phyloP scores from a whole-genome alignment of 1,284 basidiomycete species.

The Boletus albobrunnescens region DNA sequence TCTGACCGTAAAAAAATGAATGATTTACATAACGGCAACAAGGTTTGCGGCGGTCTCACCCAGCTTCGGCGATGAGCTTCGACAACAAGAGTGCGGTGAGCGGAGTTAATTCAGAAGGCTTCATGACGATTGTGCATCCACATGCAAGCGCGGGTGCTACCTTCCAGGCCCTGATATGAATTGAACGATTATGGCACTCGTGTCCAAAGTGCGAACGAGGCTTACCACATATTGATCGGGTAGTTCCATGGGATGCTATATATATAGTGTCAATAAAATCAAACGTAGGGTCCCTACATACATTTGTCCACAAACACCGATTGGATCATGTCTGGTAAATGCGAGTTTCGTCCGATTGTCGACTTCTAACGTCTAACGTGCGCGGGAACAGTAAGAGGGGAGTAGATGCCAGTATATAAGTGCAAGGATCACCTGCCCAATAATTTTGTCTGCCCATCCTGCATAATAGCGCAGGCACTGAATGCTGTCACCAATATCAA shows the following conservation, averaged over 20 bases:
- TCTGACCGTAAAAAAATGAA: constrained; percentile 39
- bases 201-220: constrained; percentile 4
- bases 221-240: constrained; percentile 84
- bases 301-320: constrained; percentile 92
- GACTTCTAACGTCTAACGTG: constrained; percentile 67
- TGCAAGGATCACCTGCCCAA: constrained; percentile 50
- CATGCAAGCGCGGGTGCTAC: constrained; percentile 85
- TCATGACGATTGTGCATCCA: constrained; percentile 87
- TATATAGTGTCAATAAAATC: constrained; percentile 5
- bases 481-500: constrained; percentile 81
- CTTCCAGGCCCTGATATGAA: constrained; percentile 76
- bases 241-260: constrained; percentile 87
- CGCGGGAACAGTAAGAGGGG: constrained; percentile 2
- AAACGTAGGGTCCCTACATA: constrained; percentile 35
- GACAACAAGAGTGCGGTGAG: constrained; percentile 82
- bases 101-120: constrained; percentile 90
- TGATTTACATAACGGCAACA: constrained; percentile 13
- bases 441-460: constrained; percentile 64
- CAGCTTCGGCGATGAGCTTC: constrained; percentile 75
- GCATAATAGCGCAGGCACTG: constrained; percentile 83
- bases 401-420: background rate
- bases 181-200: constrained; percentile 7
- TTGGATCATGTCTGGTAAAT: constrained; percentile 88
- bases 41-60: constrained; percentile 41
- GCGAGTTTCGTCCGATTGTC: constrained; percentile 78